Evolutionary conservation across 495 filamentous ascomycete species (phyloP).

Genomic region (Penicillium diatomitis): DNA sequence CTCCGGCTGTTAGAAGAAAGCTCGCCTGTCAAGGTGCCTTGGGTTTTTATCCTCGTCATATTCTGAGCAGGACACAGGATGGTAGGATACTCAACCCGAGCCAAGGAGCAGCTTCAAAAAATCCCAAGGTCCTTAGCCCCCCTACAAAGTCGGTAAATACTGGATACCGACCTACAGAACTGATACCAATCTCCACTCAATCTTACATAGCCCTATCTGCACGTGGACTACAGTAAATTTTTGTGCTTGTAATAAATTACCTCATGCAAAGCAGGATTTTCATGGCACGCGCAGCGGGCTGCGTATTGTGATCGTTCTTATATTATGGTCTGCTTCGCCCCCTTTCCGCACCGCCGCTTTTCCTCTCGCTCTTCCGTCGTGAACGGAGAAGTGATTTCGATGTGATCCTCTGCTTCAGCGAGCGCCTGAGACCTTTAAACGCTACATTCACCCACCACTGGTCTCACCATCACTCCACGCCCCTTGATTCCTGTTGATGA

Average conservation of each 20-base stretch:
- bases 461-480: constrained; percentile 1
- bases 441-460: constrained; percentile 1
- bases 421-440: neutral
- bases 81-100: too few species aligned
- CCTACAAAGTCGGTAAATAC: too few species aligned
- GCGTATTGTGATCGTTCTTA: neutral
- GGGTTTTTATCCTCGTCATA: too few species aligned
- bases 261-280: constrained; percentile 12
- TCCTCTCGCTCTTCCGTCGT: neutral
- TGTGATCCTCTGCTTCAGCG: neutral
- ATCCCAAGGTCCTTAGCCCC: too few species aligned
- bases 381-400: neutral
- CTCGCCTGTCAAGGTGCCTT: too few species aligned
- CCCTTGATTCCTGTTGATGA: constrained; percentile 5
- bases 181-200: too few species aligned
- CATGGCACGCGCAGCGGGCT: neutral
- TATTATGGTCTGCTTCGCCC: neutral
- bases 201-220: neutral
- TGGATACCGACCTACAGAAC: too few species aligned
- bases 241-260: constrained; percentile 14
- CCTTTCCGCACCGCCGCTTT: neutral
- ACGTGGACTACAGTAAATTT: neutral
- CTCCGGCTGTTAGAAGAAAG: too few species aligned
- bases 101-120: too few species aligned
- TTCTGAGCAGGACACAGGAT: too few species aligned